Percentiles rank a stretch among this genome's conserved stretches.
phyloP scores from a whole-genome alignment of 305 asterid genomes.

The Stenogyne calaminthoides region DNA sequence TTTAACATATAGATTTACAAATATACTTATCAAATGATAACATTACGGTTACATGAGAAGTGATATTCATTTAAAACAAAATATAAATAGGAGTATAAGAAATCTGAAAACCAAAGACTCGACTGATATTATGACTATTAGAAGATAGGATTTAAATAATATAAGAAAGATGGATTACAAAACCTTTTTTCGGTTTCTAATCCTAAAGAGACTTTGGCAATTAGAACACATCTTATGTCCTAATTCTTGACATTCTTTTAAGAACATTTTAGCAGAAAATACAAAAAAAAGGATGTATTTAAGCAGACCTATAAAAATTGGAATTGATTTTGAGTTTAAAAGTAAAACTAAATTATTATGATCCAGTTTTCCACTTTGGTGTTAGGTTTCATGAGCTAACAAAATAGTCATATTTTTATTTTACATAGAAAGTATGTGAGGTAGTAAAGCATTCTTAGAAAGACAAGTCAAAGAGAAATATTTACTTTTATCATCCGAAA shows the following conservation, averaged over 20 bases:
- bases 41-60: constrained; percentile 8
- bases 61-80: constrained; percentile 3
- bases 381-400: not conserved
- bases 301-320: not conserved
- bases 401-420: not conserved
- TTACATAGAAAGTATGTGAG: not conserved
- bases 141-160: not conserved
- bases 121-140: not conserved
- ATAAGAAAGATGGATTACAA: not conserved
- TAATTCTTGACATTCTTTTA: not conserved
- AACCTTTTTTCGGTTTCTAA: not conserved
- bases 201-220: not conserved
- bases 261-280: not conserved
- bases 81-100: not conserved
- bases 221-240: constrained; percentile 1
- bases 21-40: not conserved
- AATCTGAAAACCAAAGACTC: not conserved
- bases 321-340: not conserved
- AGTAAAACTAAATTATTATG: not conserved
- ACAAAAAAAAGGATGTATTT: not conserved
- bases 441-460: not conserved
- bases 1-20: not conserved
- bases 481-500: not conserved
- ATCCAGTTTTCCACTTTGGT: not conserved
- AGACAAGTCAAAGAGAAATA: not conserved